Evolutionary conservation across 129 eudicot species (phyloP).

Genomic region (Chrysanthemum lavandulifolium): DNA sequence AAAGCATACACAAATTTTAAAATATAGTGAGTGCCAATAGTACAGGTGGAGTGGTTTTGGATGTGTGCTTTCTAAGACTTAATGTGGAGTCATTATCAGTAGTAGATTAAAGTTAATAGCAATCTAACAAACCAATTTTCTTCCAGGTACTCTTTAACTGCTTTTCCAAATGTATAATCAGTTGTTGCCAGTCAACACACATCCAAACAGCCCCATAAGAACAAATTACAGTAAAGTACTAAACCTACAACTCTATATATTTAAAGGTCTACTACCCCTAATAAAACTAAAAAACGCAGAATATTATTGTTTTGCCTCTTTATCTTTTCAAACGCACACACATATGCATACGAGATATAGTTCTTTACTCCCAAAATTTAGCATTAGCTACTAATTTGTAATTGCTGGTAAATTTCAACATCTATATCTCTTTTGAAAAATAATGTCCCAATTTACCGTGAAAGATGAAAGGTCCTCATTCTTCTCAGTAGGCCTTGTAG

Average conservation of each 20-base stretch:
- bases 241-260: too few relatives aligned
- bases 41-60: background rate
- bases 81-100: background rate
- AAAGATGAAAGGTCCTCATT: slow-evolving; percentile 37
- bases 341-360: too few relatives aligned
- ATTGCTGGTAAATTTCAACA: background rate
- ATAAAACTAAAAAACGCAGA: too few relatives aligned
- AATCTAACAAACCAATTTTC: background rate
- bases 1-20: background rate
- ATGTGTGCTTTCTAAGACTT: background rate
- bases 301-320: too few relatives aligned
- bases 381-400: too few relatives aligned
- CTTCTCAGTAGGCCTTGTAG: slow-evolving; percentile 40
- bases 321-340: too few relatives aligned
- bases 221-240: background rate
- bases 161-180: slow-evolving; percentile 1
- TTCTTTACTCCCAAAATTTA: too few relatives aligned
- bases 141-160: background rate
- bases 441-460: slow-evolving; percentile 41
- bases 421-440: background rate
- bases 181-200: background rate
- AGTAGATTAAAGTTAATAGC: background rate
- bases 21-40: too few relatives aligned
- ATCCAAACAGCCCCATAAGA: background rate
- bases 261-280: too few relatives aligned